Percentiles rank a stretch among this genome's conserved stretches.
phyloP scores from a whole-genome alignment of 2,329 filamentous ascomycete genomes.

The Chrysosporium keratinophilum region DNA sequence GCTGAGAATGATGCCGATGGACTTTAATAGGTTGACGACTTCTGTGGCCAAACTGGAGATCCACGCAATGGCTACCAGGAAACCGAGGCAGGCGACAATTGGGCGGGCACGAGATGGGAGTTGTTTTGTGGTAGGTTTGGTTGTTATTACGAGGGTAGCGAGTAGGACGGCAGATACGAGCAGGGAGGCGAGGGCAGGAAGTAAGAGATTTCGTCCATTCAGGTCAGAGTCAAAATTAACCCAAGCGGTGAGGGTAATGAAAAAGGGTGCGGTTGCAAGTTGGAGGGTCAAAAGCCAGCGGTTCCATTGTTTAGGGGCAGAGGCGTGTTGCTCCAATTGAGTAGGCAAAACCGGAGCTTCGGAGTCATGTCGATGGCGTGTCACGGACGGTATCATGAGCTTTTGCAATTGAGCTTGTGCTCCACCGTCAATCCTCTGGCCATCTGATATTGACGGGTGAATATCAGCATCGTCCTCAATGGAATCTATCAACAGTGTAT shows the following conservation, averaged over 20 bases:
- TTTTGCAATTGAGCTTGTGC: constrained; percentile 1
- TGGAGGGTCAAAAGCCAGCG: constrained; percentile 82
- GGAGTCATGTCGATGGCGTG: constrained; percentile 25
- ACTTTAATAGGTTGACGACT: constrained; percentile 89
- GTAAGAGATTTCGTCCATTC: constrained; percentile 43
- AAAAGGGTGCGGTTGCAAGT: constrained; percentile 75
- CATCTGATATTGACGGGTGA: not conserved
- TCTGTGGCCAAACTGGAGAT: constrained; percentile 92
- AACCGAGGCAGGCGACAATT: constrained; percentile 77
- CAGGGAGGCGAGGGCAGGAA: constrained; percentile 54
- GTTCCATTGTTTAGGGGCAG: constrained; percentile 57
- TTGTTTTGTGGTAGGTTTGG: constrained; percentile 40
- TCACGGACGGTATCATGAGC: not conserved
- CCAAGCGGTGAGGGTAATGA: constrained; percentile 65
- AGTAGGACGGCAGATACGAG: constrained; percentile 59
- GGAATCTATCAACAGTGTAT: not conserved
- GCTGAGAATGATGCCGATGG: constrained; percentile 77
- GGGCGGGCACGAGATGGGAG: constrained; percentile 63
- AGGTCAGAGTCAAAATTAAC: constrained; percentile 47
- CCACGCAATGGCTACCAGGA: constrained; percentile 86
- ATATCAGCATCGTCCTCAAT: not conserved
- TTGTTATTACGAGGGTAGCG: constrained; percentile 55
- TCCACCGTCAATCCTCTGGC: constrained; percentile 17
- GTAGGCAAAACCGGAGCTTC: constrained; percentile 30
- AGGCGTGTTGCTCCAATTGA: constrained; percentile 24